These are phyloP conservation scores for Yueomyces sinensis DNA, from an alignment of 805 yeast species.

Conservation along the genomic window DNA sequence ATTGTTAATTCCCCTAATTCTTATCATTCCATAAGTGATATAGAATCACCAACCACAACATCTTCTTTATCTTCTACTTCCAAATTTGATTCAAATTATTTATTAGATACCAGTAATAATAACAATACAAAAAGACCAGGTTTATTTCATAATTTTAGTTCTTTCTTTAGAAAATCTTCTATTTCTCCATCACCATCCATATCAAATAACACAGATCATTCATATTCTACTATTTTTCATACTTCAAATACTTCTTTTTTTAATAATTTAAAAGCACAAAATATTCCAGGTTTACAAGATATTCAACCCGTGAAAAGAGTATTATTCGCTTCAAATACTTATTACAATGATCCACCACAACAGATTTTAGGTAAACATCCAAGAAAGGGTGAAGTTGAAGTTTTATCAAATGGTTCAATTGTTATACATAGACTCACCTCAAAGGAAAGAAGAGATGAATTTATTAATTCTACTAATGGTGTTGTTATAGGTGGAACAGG, in stretches of 20 bases:
- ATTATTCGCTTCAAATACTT: slow-evolving; percentile 63
- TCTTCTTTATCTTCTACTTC: no score
- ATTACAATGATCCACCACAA: slow-evolving; percentile 77
- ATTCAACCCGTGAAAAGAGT: slow-evolving; percentile 43
- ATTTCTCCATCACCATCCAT: not conserved
- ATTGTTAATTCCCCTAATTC: no score
- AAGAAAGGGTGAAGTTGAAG: slow-evolving; percentile 68
- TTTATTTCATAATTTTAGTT: no score
- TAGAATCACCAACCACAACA: no score
- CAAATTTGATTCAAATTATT: no score
- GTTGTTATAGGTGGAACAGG: slow-evolving; percentile 74
- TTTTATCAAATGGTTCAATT: slow-evolving; percentile 39
- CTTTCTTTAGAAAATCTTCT: no score
- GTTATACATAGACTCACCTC: slow-evolving; percentile 41
- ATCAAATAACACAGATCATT: not conserved
- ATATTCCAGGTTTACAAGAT: slow-evolving; percentile 30
- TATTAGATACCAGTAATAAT: no score
- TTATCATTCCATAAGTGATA: no score
- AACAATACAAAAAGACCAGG: no score
- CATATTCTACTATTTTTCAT: not conserved
- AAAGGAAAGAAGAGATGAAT: slow-evolving; percentile 36
- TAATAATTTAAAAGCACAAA: no score
- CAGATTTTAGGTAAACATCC: slow-evolving; percentile 77
- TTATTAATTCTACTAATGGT: slow-evolving; percentile 42
- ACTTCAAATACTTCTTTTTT: slow-evolving; percentile 3